phyloP scores from a whole-genome alignment of 164 flowering plant genomes.

The Euptelea pleiosperma region DNA sequence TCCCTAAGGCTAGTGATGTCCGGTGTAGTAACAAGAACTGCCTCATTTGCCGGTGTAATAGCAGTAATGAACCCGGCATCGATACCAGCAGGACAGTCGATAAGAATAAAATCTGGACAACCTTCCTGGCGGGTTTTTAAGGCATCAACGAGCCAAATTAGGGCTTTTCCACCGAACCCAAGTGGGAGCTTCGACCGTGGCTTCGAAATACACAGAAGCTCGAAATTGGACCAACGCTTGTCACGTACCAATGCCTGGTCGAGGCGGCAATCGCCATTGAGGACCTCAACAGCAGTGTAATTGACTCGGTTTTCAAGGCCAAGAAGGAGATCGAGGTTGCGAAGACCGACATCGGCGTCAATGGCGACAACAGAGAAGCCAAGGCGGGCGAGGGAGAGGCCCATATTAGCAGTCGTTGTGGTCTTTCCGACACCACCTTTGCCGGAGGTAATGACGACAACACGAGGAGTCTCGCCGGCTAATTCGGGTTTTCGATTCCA shows the following conservation, averaged over 20 bases:
- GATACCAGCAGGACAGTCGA: constrained; percentile 96
- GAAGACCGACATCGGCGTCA: constrained; percentile 95
- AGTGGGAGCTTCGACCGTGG: constrained; percentile 86
- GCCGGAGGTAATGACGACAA: constrained; percentile 95
- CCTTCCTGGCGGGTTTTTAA: constrained; percentile 64
- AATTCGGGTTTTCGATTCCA: constrained; percentile 83
- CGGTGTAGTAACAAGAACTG: constrained; percentile 87
- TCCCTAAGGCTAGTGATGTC: constrained; percentile 87
- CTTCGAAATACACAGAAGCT: constrained; percentile 86
- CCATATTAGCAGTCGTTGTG: constrained; percentile 93
- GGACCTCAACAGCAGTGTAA: constrained; percentile 87
- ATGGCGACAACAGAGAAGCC: constrained; percentile 95
- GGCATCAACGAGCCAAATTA: constrained; percentile 90
- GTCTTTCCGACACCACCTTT: constrained; percentile 99
- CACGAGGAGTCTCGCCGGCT: constrained; percentile 79
- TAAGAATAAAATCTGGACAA: constrained; percentile 75
- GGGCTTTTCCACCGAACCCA: constrained; percentile 89
- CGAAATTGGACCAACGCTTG: constrained; percentile 92
- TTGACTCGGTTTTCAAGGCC: constrained; percentile 95
- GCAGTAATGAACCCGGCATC: constrained; percentile 98
- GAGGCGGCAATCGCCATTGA: constrained; percentile 92
- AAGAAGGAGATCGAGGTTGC: constrained; percentile 90
- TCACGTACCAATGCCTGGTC: constrained; percentile 92
- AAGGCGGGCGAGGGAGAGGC: constrained; percentile 86
- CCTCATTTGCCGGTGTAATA: constrained; percentile 96